Base-by-base conservation (phyloP, 2,329 filamentous ascomycete species). In the Scytalidium sp. region DNA sequence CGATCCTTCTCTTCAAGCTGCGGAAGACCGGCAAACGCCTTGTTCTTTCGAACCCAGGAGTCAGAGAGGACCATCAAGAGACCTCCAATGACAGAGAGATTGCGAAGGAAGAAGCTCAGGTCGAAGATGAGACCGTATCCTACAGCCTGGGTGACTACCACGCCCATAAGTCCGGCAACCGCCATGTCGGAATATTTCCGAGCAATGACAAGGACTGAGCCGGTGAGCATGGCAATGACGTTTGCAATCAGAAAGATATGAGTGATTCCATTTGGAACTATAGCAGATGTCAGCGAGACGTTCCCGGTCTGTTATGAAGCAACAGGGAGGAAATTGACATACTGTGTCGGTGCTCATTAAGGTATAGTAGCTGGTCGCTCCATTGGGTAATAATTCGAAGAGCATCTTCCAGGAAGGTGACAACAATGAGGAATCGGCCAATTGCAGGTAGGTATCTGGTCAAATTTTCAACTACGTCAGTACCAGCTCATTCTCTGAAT, bases 31-130 rank as follows among this genome's bases (percentile, higher is more conserved):
- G 94, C 94, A 55, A 96, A 96, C 3, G 92, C 93, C 75, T 97
- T 96, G 70, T 85, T 89, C 84, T 97, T 97, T 74, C 92, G 88
- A 57, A 97, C 91, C 91, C 93, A 97, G 50, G 90, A 96, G 75
- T 99, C 94, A 39, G 92, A 97, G 43, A 99, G 80, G 19, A 99
- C 94, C 94, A 99, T 97, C 62, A 99, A 81, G 41, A 99, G 82
- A 53, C 94, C 94, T 61, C 94, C 94, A 77, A 97, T 93, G 64
- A 99, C 94, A 58, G 91, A 96, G 54, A 99, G 79, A 69, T 99
- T 99, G 74, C 94, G 92, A 57, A 99, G 87, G 85, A 99, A 99
- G 80, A 99, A 99, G 83, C 97, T 99, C 67, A 97, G 83, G 72
- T 99, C 94, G 70, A 99, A 97, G 71, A 99, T 96, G 55, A 99